These are phyloP conservation scores for Salinomyces thailandicus DNA, from an alignment of 2,329 filamentous ascomycete genomes.

Conservation along the genomic window DNA sequence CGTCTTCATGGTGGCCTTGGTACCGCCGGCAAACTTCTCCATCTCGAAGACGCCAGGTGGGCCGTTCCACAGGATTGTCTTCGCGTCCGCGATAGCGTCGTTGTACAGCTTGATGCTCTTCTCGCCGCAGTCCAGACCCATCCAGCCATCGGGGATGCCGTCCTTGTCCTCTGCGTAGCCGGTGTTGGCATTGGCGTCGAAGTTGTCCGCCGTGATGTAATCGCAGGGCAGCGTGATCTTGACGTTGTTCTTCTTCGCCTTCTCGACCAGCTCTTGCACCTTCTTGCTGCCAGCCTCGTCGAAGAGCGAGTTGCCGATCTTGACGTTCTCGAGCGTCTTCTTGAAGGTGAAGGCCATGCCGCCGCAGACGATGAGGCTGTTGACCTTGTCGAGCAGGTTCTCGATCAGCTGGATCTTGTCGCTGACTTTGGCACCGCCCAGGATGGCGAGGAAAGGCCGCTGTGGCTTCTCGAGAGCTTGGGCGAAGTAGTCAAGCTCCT, in stretches of 20 bases:
- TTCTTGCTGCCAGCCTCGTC: conserved; percentile 92
- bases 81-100: conserved; percentile 71
- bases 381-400: conserved; percentile 95
- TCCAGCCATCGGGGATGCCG: conserved; percentile 93
- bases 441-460: conserved; percentile 95
- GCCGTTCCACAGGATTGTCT: conserved; percentile 99
- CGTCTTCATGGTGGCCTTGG: conserved; percentile 83
- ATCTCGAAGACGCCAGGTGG: conserved; percentile 97
- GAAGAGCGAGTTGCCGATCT: conserved; percentile 84
- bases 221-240: conserved; percentile 90
- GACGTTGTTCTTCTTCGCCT: conserved; percentile 94
- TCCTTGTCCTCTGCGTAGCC: conserved; percentile 74
- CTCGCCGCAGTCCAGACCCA: conserved; percentile 90
- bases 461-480: conserved; percentile 87
- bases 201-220: conserved; percentile 94
- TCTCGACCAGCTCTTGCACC: conserved; percentile 75
- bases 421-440: conserved; percentile 94
- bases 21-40: conserved; percentile 83
- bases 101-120: conserved; percentile 84
- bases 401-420: conserved; percentile 99
- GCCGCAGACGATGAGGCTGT: conserved; percentile 92
- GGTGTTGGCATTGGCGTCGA: conserved; percentile 70
- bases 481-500: conserved; percentile 99
- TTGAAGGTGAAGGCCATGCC: conserved; percentile 99
- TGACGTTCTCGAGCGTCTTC: conserved; percentile 87